phyloP scores from a whole-genome alignment of 129 eudicot genomes.

The Centrapalus pauciflorus region DNA sequence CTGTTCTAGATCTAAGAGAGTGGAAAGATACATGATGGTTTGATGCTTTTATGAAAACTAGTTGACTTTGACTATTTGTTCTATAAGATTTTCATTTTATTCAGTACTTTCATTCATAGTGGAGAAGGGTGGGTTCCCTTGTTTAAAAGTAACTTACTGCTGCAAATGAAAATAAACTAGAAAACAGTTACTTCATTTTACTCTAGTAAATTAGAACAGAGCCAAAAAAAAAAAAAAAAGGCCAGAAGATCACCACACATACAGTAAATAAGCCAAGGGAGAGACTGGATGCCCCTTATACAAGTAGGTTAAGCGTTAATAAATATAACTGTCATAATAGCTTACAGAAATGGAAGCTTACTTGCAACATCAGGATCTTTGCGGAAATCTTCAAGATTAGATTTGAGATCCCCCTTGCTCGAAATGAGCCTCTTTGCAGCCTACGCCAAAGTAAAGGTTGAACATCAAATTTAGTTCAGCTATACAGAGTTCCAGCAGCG shows the following conservation, averaged over 20 bases:
- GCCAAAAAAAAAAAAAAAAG: neutral
- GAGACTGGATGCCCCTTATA: neutral
- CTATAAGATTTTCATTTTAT: neutral
- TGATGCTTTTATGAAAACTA: neutral
- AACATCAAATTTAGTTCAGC: neutral
- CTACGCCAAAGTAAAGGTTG: conserved; percentile 29
- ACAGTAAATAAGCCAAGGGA: neutral
- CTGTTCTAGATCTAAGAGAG: neutral
- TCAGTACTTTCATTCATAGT: neutral
- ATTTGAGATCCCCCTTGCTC: conserved; percentile 72
- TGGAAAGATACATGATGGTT: neutral
- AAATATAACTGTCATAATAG: neutral
- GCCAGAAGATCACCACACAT: neutral
- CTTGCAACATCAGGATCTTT: conserved; percentile 78
- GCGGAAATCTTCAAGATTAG: conserved; percentile 63
- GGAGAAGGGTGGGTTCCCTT: neutral
- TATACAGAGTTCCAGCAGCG: neutral
- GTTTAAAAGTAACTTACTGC: neutral
- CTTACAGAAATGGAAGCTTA: conserved; percentile 28
- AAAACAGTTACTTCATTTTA: neutral
- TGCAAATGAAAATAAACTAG: neutral
- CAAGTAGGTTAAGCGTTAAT: neutral
- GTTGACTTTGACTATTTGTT: neutral
- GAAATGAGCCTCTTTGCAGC: conserved; percentile 84
- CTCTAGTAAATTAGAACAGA: neutral